Conservation (phyloP, 345 rosid genomes). For the Citrus inodora region DNA sequence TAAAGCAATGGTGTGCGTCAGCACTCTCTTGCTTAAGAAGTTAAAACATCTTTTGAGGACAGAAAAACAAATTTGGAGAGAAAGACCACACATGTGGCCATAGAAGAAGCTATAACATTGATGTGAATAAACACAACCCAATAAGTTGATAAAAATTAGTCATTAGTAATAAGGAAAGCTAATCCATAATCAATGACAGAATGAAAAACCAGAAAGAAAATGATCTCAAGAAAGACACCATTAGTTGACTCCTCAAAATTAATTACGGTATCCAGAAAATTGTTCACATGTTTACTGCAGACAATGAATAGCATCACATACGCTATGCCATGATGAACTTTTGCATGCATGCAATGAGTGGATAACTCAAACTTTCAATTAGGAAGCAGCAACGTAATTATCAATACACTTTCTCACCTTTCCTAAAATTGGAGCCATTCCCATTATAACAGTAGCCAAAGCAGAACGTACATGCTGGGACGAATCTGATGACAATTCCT, state of each 20-base stretch:
- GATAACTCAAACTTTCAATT: neutral
- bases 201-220: neutral
- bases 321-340: neutral
- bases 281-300: neutral
- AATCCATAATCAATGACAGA: neutral
- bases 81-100: neutral
- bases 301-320: neutral
- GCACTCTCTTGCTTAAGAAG: neutral
- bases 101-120: neutral
- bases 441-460: conserved; percentile 86
- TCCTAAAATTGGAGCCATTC: conserved; percentile 83
- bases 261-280: neutral
- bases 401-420: conserved; percentile 29
- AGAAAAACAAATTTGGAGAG: neutral
- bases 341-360: neutral
- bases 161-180: neutral
- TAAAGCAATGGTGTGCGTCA: neutral
- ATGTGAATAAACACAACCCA: neutral
- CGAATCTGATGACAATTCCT: conserved; percentile 79
- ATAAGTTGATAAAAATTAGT: neutral
- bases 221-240: neutral
- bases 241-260: neutral
- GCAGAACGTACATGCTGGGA: conserved; percentile 84
- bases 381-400: neutral
- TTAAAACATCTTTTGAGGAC: neutral